Evolutionary conservation across 257 asterid genomes (phyloP).

Genomic region (Verbascum thapsus): DNA sequence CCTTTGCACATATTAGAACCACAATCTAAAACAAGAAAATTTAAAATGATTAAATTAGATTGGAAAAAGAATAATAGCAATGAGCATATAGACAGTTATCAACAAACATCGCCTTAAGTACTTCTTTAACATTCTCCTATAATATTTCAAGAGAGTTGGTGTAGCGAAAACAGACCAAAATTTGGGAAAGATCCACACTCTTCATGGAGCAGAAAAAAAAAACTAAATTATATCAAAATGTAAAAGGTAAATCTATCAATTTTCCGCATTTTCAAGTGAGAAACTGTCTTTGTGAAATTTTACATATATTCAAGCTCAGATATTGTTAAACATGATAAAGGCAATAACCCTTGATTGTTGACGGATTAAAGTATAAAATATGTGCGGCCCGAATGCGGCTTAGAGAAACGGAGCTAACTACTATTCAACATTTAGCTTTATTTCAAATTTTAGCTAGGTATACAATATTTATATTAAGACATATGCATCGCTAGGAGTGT

Average conservation of each 20-base stretch:
- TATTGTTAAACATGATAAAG: not conserved
- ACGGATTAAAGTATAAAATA: slow-evolving; percentile 5
- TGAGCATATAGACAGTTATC: not conserved
- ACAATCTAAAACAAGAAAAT: slow-evolving; percentile 13
- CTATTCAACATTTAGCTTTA: slow-evolving; percentile 9
- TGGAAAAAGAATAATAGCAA: slow-evolving; percentile 1
- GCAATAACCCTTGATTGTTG: slow-evolving; percentile 6
- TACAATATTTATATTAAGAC: not conserved
- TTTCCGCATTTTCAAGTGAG: slow-evolving; percentile 8
- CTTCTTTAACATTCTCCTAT: not conserved
- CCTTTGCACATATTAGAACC: slow-evolving; percentile 3
- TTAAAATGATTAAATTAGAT: slow-evolving; percentile 11
- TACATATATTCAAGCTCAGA: slow-evolving; percentile 19
- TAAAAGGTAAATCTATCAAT: slow-evolving; percentile 7
- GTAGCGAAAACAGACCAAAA: not conserved
- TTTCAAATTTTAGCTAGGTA: slow-evolving; percentile 8
- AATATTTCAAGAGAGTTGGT: slow-evolving; percentile 4
- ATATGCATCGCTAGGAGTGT: not conserved
- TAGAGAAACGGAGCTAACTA: not conserved
- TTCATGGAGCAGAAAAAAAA: slow-evolving; percentile 16
- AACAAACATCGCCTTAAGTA: slow-evolving; percentile 10
- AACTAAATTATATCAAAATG: not conserved
- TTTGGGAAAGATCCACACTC: not conserved
- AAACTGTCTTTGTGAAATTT: slow-evolving; percentile 6
- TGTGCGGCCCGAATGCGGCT: not conserved